A percentile compares a stretch with the other conserved stretches of the same genome.
Evolutionary conservation across 495 filamentous ascomycete species (phyloP).

Genomic region (Bathelium albidoporum): DNA sequence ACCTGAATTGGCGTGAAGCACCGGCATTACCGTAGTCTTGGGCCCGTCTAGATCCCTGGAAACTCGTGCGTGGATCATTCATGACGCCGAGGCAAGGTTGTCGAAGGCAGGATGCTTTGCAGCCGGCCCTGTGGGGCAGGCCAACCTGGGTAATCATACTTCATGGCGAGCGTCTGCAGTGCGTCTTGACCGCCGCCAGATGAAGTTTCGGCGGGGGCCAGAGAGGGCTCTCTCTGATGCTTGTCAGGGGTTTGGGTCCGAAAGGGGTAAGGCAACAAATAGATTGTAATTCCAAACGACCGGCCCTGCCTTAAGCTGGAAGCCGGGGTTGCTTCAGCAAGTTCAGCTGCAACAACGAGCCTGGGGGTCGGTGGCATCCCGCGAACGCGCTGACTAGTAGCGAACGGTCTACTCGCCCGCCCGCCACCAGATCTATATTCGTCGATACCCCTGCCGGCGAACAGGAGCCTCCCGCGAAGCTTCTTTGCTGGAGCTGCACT

Average conservation of each 20-base stretch:
- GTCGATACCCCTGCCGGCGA: neutral
- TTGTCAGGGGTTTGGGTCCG: neutral
- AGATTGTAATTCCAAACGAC: neutral
- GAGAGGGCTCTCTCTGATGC: no score
- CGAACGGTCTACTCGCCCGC: neutral
- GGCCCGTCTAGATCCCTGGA: neutral
- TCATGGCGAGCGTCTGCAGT: no score
- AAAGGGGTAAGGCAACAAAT: neutral
- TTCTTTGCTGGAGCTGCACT: no score
- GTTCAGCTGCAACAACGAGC: neutral
- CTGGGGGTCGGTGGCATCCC: no score
- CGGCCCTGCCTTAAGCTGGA: neutral
- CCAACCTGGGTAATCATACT: no score
- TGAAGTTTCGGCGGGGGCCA: no score
- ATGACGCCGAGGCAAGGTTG: no score
- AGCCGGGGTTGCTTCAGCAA: neutral
- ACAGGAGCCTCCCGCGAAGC: neutral
- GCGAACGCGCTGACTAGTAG: no score
- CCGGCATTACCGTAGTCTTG: neutral
- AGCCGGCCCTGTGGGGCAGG: no score
- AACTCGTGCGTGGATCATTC: neutral
- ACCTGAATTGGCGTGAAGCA: neutral
- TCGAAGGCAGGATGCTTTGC: no score
- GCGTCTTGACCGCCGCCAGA: neutral
- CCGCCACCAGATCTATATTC: slow-evolving; percentile 4